Evolutionary conservation across 768 basidiomycete species (phyloP).

Genomic region (Leccinum subgranulosum): DNA sequence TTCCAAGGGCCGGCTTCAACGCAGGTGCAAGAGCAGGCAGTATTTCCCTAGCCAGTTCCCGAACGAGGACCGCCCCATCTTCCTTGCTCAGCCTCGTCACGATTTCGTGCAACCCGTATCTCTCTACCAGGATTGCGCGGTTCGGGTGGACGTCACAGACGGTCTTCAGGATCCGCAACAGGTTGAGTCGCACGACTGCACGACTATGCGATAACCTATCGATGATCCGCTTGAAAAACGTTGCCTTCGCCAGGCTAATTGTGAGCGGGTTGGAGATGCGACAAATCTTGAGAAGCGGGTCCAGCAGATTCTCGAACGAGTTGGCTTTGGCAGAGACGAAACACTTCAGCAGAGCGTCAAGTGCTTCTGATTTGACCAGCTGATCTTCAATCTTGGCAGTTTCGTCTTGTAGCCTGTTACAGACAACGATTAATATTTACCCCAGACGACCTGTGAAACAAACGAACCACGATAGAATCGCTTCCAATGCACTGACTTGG

Average conservation of each 20-base stretch:
- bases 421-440: conserved; percentile 1
- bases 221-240: conserved; percentile 85
- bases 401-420: conserved; percentile 86
- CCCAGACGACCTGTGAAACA: neutral
- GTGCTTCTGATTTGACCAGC: conserved; percentile 60
- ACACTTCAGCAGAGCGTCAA: conserved; percentile 70
- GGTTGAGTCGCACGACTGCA: conserved; percentile 86
- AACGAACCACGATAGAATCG: conserved; percentile 81
- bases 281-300: conserved; percentile 89
- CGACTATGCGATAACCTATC: conserved; percentile 73
- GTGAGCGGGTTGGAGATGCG: conserved; percentile 74
- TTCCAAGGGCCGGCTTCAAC: conserved; percentile 49
- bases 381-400: conserved; percentile 91
- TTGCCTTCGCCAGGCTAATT: conserved; percentile 71
- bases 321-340: conserved; percentile 86
- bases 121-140: conserved; percentile 73
- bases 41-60: conserved; percentile 85
- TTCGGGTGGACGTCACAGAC: conserved; percentile 92
- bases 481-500: conserved; percentile 89
- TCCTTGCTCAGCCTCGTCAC: conserved; percentile 78
- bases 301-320: conserved; percentile 88
- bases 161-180: conserved; percentile 78
- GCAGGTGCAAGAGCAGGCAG: conserved; percentile 73
- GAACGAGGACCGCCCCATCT: conserved; percentile 88
- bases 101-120: conserved; percentile 76